Conservation (phyloP, 78 protist genomes). For the Tieghemostelium lacteum region DNA sequence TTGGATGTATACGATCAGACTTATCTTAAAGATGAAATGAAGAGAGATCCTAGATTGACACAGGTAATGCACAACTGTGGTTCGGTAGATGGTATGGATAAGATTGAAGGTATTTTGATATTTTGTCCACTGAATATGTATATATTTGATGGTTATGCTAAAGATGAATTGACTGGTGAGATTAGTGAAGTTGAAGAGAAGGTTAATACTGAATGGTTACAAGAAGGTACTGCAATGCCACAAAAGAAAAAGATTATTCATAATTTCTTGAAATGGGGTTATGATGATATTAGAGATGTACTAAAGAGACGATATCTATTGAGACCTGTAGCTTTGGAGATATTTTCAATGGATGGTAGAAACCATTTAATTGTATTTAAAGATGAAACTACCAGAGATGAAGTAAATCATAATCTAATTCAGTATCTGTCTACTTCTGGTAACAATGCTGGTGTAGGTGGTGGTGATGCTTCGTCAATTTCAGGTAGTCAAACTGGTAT, state of each 20-base stretch:
- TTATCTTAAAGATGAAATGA: slow-evolving; percentile 40
- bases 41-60: slow-evolving; percentile 19
- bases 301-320: slow-evolving; percentile 74
- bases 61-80: slow-evolving; percentile 69
- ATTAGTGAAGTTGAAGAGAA: slow-evolving; percentile 75
- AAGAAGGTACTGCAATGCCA: slow-evolving; percentile 47
- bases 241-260: slow-evolving; percentile 51
- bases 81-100: slow-evolving; percentile 84
- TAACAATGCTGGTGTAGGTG: slow-evolving; percentile 11
- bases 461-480: slow-evolving; percentile 45
- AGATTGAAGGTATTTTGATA: slow-evolving; percentile 70
- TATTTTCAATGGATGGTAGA: slow-evolving; percentile 81
- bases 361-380: slow-evolving; percentile 65
- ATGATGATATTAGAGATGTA: slow-evolving; percentile 79
- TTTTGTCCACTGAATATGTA: slow-evolving; percentile 69
- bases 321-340: slow-evolving; percentile 84
- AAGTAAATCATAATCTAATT: slow-evolving; percentile 36
- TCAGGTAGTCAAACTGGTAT: slow-evolving; percentile 50
- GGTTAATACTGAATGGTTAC: slow-evolving; percentile 51
- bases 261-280: slow-evolving; percentile 72
- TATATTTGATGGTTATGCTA: slow-evolving; percentile 64
- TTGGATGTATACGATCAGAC: slow-evolving; percentile 61
- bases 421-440: not conserved
- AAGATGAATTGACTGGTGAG: slow-evolving; percentile 61
- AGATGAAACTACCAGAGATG: slow-evolving; percentile 56